Base-by-base conservation (phyloP, 2,329 filamentous ascomycete genomes). In the Corinectria fuckeliana region DNA sequence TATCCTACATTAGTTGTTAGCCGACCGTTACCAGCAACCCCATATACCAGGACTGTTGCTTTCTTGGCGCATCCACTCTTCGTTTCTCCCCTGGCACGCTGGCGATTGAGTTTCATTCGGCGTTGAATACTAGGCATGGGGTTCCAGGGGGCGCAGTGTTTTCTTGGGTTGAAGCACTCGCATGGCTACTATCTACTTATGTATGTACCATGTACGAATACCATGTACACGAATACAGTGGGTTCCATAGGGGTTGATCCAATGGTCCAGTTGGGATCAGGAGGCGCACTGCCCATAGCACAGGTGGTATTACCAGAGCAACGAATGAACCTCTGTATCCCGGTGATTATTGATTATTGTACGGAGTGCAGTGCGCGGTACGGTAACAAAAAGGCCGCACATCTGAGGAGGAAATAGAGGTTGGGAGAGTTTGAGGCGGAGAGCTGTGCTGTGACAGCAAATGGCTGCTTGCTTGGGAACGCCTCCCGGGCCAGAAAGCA, bases 61-160 rank as follows among this genome's bases (percentile, higher is more conserved):
- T 21, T 25, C 26, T 41, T 50, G 36, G 39, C 38, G 34, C 21
- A 5, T 23, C 41, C 21, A 48, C 34, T 28, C 30, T 16, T 23
- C 23, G 10, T 13, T 34, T 18, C 18, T 48, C 26, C 11, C 34
- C 48, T 47, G 32, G 28, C 5, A 41, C 26, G 38, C 21, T 20
- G 50, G 50, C 42, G 50, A 53, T 58, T 53, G 50, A 58, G 56
- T 58, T 53, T 58, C 50, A 50, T 45, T 34, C 42, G 56, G 44
- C 44, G 54, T 54, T 53, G 32, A 44, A 38, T 16, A 44, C 39
- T 32, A n/a, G 26, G 14, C 21, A 47, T 41, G 55, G 49, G 36
- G 21, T 11, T 11, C 16, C 28, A 16, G 48, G 32, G 32, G 47
- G 6, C 8, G 21, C 14, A 49, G 16, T n/a, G n/a, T n/a, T n/a